phyloP scores from a whole-genome alignment of 768 basidiomycete genomes.

The Hysterangium stoloniferum region DNA sequence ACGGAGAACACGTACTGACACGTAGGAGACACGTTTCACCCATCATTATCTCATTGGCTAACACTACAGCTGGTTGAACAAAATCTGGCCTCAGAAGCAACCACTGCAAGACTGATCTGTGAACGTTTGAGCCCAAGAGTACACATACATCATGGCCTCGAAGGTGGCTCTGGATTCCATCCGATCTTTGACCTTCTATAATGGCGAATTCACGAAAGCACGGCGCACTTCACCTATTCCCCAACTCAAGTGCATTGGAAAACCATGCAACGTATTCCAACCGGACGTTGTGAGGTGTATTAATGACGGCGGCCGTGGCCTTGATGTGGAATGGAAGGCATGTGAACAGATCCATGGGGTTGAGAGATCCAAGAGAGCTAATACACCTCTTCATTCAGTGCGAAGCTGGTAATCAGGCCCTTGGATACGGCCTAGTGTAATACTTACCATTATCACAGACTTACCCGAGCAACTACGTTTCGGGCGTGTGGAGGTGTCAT shows the following conservation, averaged over 20 bases:
- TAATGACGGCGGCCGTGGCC: conserved; percentile 69
- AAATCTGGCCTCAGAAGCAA: no score
- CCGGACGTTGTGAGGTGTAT: conserved; percentile 83
- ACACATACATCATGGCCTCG: conserved; percentile 30
- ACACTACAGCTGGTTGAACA: no score
- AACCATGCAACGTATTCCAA: conserved; percentile 64
- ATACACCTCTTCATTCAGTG: conserved; percentile 43
- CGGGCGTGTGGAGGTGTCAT: conserved; percentile 78
- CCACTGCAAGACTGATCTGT: no score
- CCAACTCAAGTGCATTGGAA: conserved; percentile 77
- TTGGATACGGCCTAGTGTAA: not conserved
- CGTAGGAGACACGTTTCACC: no score
- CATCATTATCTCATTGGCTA: no score
- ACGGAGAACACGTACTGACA: no score
- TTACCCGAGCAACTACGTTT: conserved; percentile 76
- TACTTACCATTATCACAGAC: conserved; percentile 32
- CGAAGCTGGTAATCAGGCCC: conserved; percentile 38
- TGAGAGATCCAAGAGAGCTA: not conserved
- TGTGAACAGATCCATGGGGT: conserved; percentile 16
- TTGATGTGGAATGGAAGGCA: conserved; percentile 89
- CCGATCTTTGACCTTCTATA: conserved; percentile 71
- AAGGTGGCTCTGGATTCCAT: conserved; percentile 68
- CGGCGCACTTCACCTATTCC: conserved; percentile 62
- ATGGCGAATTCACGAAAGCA: conserved; percentile 52
- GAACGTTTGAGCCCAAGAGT: no score